Evolutionary conservation across 2,329 filamentous ascomycete genomes (phyloP).

Genomic region (Sphaerostilbella broomeana): DNA sequence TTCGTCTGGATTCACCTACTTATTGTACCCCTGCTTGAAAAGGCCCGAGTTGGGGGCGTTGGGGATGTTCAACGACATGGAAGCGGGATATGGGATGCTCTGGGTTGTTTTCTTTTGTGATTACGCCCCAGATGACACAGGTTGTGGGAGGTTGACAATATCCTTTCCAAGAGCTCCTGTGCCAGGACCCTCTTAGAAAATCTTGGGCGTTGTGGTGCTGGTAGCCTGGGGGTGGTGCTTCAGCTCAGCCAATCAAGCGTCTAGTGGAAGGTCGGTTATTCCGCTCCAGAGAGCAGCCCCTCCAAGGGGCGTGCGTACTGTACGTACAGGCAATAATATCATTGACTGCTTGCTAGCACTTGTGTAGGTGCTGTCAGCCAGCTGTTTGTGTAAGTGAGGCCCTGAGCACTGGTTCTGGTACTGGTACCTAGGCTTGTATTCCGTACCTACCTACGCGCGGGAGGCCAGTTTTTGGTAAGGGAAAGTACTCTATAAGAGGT

Average conservation of each 20-base stretch:
- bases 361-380: no score
- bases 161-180: constrained; percentile 11
- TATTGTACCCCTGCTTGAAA: constrained; percentile 96
- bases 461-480: no score
- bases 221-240: constrained; percentile 9
- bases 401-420: no score
- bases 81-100: constrained; percentile 15
- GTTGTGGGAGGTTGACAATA: constrained; percentile 6
- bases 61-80: constrained; percentile 94
- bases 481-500: no score
- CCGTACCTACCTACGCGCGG: no score
- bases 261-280: constrained; percentile 10
- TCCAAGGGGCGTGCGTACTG: no score
- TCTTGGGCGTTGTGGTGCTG: constrained; percentile 13
- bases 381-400: no score
- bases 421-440: no score
- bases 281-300: constrained; percentile 11
- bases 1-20: constrained; percentile 50
- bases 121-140: constrained; percentile 6
- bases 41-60: constrained; percentile 87
- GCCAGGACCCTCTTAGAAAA: constrained; percentile 13
- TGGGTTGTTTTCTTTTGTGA: background rate
- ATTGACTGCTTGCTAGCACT: no score
- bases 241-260: constrained; percentile 12
- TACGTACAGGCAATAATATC: no score